Evolutionary conservation across 208 protist genomes (phyloP), one percentile per base, ranked within the genome.

Genomic region (Kentomonas sorsogonicus): DNA sequence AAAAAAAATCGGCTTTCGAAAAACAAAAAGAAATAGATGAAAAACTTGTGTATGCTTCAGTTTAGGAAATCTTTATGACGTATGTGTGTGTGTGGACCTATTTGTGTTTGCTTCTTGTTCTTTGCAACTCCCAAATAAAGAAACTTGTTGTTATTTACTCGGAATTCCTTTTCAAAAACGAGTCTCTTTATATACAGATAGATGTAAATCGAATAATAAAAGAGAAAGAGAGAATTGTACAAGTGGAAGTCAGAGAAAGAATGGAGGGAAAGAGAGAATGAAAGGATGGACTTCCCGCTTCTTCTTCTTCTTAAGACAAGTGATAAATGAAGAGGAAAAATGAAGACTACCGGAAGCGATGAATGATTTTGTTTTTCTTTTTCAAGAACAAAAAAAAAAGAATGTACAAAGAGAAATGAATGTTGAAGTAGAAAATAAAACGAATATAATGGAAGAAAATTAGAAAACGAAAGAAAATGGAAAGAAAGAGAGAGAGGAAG

Each of bases 331-430:
- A 31, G 6, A 34, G 10, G 9, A 52, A 33, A 13, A 51, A 51
- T 25, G 3, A 31, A 31, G 29, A 31, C 4, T 31, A 33, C n/a
- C n/a, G n/a, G n/a, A 45, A 34, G 6, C 22, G 3, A 45, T 45
- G n/a, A 41, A 43, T 29, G n/a, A 43, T 40, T 53, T 45, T 23
- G 22, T 52, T 38, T 13, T 53, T 36, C 4, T 2, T 2, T 23
- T 39, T 15, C 9, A 2, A 22, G 22, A 39, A 23, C 47, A 50
- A 0, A 30, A 31, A 30, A 40, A 40, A 29, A 43, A 23, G 27
- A 39, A 30, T 43, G 29, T 45, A 54, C 43, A 20, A 34, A 2
- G 34, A 38, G n/a, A 16, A 55, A 45, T 36, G 38, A 52, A 30
- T 44, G 26, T 20, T 25, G 18, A 54, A 10, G 11, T 31, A 15